These are phyloP conservation scores for Patellifolia procumbens DNA, from an alignment of 179 eudicot genomes.

Conservation along the genomic window DNA sequence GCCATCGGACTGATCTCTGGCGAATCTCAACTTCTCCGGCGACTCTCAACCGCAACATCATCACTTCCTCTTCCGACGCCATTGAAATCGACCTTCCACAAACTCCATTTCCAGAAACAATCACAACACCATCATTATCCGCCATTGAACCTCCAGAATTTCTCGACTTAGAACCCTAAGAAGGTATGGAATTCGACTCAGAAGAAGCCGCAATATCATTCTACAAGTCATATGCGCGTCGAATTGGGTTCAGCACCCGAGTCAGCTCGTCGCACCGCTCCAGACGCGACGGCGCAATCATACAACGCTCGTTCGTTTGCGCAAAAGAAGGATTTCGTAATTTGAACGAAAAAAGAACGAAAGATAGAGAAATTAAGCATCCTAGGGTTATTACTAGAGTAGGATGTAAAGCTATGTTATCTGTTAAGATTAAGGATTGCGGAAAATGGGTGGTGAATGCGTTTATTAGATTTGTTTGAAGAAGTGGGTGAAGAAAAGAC, in stretches of 20 bases:
- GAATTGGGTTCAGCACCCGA: slow-evolving; percentile 73
- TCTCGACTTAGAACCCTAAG: slow-evolving; percentile 51
- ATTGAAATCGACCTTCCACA: no score
- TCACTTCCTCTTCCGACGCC: no score
- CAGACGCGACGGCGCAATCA: slow-evolving; percentile 56
- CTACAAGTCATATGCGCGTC: slow-evolving; percentile 69
- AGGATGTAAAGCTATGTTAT: slow-evolving; percentile 65
- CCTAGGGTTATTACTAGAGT: slow-evolving; percentile 62
- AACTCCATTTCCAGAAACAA: no score
- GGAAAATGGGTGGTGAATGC: slow-evolving; percentile 64
- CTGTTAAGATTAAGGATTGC: slow-evolving; percentile 54
- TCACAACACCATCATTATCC: not conserved
- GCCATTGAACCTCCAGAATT: slow-evolving; percentile 15
- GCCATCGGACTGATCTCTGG: no score
- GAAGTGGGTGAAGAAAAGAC: no score
- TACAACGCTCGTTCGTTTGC: slow-evolving; percentile 60
- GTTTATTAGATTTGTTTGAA: no score
- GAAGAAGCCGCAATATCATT: slow-evolving; percentile 76
- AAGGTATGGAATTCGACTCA: no score
- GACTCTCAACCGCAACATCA: no score
- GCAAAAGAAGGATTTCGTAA: slow-evolving; percentile 69
- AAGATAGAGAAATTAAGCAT: slow-evolving; percentile 51
- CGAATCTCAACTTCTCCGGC: no score
- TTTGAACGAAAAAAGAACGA: slow-evolving; percentile 45
- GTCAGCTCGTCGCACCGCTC: slow-evolving; percentile 69